Evolutionary conservation across 2,329 filamentous ascomycete species (phyloP).

Genomic region (Neocucurbitaria cava): DNA sequence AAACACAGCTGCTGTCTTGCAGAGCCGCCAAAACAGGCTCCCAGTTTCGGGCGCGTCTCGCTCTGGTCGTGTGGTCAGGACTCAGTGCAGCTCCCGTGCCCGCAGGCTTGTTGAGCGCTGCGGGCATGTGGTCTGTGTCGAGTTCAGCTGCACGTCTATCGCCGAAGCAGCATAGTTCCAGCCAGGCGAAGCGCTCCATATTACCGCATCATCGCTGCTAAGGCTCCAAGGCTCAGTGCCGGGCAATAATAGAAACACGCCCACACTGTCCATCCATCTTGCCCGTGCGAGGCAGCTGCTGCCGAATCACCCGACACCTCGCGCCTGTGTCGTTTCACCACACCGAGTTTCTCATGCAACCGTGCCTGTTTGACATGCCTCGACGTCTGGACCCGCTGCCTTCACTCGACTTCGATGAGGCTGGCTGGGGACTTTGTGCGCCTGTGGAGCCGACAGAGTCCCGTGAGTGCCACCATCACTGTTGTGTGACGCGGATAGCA

Average conservation of each 20-base stretch:
- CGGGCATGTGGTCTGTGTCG: conserved; percentile 10
- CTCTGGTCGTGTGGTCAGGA: background rate
- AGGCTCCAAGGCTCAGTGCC: background rate
- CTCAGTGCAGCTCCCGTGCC: conserved; percentile 2
- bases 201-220: conserved; percentile 21
- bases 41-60: background rate
- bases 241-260: conserved; percentile 11
- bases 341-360: conserved; percentile 1
- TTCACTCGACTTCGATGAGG: background rate
- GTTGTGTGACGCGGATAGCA: conserved; percentile 9
- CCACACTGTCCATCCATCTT: background rate
- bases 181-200: conserved; percentile 5
- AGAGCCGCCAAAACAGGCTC: background rate
- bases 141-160: conserved; percentile 15
- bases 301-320: background rate
- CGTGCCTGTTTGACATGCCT: background rate
- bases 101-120: conserved; percentile 15
- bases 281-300: background rate
- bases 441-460: background rate
- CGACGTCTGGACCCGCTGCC: background rate
- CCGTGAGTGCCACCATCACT: conserved; percentile 8
- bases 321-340: conserved; percentile 1
- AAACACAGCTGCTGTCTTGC: conserved; percentile 5
- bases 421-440: background rate
- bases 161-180: conserved; percentile 14